These are phyloP conservation scores for Elongisporangium anandrum DNA, from an alignment of 352 stramenopile species.

Conservation along the genomic window DNA sequence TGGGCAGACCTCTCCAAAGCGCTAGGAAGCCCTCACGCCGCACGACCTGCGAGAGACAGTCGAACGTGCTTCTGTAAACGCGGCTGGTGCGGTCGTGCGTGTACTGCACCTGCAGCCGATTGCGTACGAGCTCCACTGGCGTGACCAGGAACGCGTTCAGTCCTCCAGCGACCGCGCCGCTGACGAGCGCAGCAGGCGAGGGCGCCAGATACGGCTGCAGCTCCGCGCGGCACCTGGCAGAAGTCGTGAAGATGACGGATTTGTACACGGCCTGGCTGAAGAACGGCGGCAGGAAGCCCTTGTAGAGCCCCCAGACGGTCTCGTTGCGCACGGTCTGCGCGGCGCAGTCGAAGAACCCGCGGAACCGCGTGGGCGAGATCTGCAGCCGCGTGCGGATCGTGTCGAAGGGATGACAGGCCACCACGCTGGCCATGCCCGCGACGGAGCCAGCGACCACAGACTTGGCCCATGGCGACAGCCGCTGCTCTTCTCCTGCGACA, in stretches of 20 bases:
- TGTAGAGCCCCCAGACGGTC: conserved; percentile 68
- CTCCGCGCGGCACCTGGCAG: conserved; percentile 49
- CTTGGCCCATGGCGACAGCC: conserved; percentile 55
- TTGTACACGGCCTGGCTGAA: conserved; percentile 88
- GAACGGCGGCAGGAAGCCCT: conserved; percentile 83
- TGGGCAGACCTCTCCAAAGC: conserved; percentile 74
- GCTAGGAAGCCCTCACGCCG: conserved; percentile 47
- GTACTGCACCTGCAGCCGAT: conserved; percentile 79
- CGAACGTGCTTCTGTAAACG: conserved; percentile 43
- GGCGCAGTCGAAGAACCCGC: conserved; percentile 58
- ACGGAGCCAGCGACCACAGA: conserved; percentile 74
- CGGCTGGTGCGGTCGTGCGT: conserved; percentile 35
- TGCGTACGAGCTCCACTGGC: conserved; percentile 77
- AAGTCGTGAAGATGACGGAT: conserved; percentile 84
- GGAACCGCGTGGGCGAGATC: conserved; percentile 57
- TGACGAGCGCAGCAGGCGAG: conserved; percentile 37
- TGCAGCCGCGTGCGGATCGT: conserved; percentile 86
- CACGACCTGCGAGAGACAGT: conserved; percentile 60
- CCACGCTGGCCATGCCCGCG: conserved; percentile 78
- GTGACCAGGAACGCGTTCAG: conserved; percentile 73
- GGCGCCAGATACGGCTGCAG: conserved; percentile 34
- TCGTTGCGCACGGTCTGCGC: conserved; percentile 58
- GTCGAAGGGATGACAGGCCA: conserved; percentile 81
- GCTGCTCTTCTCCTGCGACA: background rate
- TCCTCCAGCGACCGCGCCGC: conserved; percentile 58